Evolutionary conservation across 2,329 filamentous ascomycete species (phyloP), one percentile per base, ranked within the genome.

Genomic region (Ophiostoma piceae): DNA sequence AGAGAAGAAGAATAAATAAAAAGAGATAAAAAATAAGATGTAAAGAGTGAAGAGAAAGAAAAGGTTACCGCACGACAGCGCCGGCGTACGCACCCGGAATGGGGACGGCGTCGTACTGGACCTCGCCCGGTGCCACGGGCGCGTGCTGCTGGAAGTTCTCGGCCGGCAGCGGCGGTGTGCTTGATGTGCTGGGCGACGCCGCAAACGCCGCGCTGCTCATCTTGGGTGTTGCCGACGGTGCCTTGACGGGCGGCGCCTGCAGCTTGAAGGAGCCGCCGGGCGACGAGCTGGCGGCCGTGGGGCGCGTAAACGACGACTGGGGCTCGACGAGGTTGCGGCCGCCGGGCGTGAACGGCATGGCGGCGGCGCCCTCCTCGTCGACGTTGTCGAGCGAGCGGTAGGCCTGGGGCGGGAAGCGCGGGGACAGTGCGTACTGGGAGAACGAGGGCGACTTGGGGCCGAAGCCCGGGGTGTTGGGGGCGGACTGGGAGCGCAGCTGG

Each of bases 401-500:
- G 64, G 81, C 78, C 66, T 83, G 81, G 2, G 86, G 85, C 60
- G 87, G 85, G 79, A 88, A 86, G 75, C 86, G 85, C 62, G 87
- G 87, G 29, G 86, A 87, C 78, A 87, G 80, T 71, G 85, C 84
- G 74, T 83, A 82, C 71, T 82, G 81, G 9, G 80, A 82, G 72
- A 83, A 85, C 60, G 82, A 80, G 79, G 80, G 90, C 29, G 85
- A 88, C 79, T 87, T 90, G 78, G 89, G 88, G 39, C 88, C 89
- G 78, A 96, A 93, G 74, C 93, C 93, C 14, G 94, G 94, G 0
- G 94, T 97, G 84, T 97, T 97, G 75, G 94, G 94, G 5, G 93
- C 94, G 35, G 93, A 96, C 82, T 98, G 94, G 26, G 88, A 83
- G 74, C 89, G 90, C 60, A 93, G 87, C 79, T 92, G 90, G 69